Base-by-base conservation (phyloP, 345 rosid species). In the Atalantia buxifolia region DNA sequence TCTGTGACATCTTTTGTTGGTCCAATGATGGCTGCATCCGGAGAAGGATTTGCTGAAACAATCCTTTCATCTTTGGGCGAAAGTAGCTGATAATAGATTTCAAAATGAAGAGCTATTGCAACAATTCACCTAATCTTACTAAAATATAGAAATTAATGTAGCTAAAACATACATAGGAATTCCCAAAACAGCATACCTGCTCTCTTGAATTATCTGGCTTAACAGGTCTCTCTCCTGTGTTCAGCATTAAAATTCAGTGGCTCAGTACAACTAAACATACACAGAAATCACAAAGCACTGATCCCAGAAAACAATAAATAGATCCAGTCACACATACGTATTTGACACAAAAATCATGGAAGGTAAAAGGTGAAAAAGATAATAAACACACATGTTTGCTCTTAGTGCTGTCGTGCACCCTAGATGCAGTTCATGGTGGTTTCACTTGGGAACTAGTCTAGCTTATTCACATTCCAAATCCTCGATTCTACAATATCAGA, bases 21-120 rank as follows among this genome's bases (percentile, higher is more conserved):
- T 72, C 78, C 84, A 35, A 78, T 66, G 77, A 77, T 69, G 78
- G 84, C 84, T 71, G 89, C 86, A 80, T 85, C 90, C 66, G 87
- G 40, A 74, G 89, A 84, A 85, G 88, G 84, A 83, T 79, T 84
- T 30, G 75, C 80, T 74, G 94, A 87, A 84, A 89, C 86, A 79
- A 81, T 78, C 91, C 92, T 89, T 83, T 83, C 90, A 74, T 85
- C 88, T 24, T 81, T 77, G 53, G 84, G 85, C 74, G 88, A 84
- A 82, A 85, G 66, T 75, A 85, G 89, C 88, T 84, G 86, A 74
- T 76, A 63, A 91, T 74, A 80, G 62, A 77, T 75, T 69, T 63
- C 81, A 83, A 79, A 76, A 77, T 74, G 73, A 80, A 81, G 74
- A 28, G 69, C 82, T 62, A 62, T 78, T 45, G 7, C 66, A 69